These are phyloP conservation scores for Hawksworthiomyces lignivorus DNA, from an alignment of 2,329 filamentous ascomycete species.

Conservation along the genomic window DNA sequence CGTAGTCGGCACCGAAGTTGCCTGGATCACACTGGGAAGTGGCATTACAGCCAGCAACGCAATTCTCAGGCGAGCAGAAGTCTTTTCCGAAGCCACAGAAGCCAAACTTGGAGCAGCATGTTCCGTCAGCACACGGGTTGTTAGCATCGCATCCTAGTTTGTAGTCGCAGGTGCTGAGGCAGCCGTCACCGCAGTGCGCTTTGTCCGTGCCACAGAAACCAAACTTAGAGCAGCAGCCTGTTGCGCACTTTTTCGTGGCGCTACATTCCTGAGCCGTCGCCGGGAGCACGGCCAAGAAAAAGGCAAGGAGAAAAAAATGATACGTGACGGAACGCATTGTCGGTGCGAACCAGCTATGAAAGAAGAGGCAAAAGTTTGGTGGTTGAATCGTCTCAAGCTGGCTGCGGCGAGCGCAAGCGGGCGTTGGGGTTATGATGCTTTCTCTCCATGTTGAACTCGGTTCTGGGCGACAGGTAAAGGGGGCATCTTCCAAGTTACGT, in stretches of 20 bases:
- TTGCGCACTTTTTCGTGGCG: not conserved
- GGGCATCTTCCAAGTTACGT: too few species aligned
- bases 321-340: not conserved
- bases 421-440: too few species aligned
- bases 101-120: constrained; percentile 26
- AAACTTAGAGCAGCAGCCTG: constrained; percentile 1
- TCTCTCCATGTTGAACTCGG: too few species aligned
- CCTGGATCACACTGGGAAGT: too few species aligned
- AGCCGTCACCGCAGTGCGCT: constrained; percentile 1
- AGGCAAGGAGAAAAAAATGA: not conserved
- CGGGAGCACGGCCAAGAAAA: not conserved
- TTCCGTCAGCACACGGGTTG: constrained; percentile 12
- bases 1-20: too few species aligned
- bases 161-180: constrained; percentile 1
- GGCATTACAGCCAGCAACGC: not conserved
- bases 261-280: too few species aligned
- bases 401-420: too few species aligned
- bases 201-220: constrained; percentile 2
- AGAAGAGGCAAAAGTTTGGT: too few species aligned
- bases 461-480: too few species aligned
- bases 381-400: too few species aligned
- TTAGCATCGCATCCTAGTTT: constrained; percentile 7
- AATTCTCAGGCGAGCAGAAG: constrained; percentile 22
- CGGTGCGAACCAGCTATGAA: too few species aligned
- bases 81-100: constrained; percentile 26